These are phyloP conservation scores for Eutypella sp. DNA, from an alignment of 2,329 filamentous ascomycete genomes.

Conservation along the genomic window DNA sequence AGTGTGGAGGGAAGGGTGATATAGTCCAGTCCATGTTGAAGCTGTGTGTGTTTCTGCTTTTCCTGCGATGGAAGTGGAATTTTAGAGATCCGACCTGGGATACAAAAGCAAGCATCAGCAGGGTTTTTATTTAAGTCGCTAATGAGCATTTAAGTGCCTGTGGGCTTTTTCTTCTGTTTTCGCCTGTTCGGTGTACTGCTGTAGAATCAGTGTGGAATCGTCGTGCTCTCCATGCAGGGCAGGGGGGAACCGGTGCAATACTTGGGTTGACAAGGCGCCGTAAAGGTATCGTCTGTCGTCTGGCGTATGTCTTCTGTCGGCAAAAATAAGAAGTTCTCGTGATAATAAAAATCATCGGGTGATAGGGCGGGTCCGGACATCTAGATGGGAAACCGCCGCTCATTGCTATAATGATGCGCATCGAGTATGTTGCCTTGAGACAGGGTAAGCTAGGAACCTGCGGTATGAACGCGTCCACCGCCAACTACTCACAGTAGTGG, in stretches of 20 bases:
- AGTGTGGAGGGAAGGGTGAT: slow-evolving; percentile 10
- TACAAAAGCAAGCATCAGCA: slow-evolving; percentile 9
- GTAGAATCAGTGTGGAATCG: slow-evolving; percentile 26
- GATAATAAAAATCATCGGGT: neutral
- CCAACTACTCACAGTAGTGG: slow-evolving; percentile 17
- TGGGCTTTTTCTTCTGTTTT: neutral
- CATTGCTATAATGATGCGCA: neutral
- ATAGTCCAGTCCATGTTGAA: neutral
- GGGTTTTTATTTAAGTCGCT: no score
- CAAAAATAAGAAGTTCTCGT: no score
- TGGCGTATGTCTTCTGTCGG: no score
- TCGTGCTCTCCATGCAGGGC: slow-evolving; percentile 14
- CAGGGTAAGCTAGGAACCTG: neutral
- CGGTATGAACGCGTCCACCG: neutral
- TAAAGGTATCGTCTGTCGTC: slow-evolving; percentile 10
- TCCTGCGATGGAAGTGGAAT: neutral
- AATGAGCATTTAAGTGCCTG: slow-evolving; percentile 7
- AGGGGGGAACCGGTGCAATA: slow-evolving; percentile 15
- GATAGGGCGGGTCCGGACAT: neutral
- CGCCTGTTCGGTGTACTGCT: slow-evolving; percentile 15
- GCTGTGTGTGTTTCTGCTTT: neutral
- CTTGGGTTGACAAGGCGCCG: slow-evolving; percentile 13
- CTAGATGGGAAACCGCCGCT: neutral
- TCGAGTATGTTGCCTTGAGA: neutral
- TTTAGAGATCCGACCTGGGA: slow-evolving; percentile 1